Evolutionary conservation across 2,329 filamentous ascomycete species (phyloP).

Genomic region (Aureobasidium namibiae): DNA sequence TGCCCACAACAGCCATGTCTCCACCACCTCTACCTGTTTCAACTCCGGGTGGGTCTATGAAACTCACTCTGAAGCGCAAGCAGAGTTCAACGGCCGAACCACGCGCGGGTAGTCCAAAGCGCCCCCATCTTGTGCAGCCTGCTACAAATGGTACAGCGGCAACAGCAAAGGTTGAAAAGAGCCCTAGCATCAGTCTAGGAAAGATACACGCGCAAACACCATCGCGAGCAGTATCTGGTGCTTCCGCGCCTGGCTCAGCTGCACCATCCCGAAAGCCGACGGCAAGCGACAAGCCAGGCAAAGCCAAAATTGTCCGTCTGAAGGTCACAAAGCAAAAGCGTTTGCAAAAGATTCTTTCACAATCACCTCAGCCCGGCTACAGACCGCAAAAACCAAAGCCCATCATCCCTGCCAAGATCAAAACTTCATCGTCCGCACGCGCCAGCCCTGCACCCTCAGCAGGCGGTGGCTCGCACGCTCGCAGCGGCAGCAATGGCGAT

Average conservation of each 20-base stretch:
- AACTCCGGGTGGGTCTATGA: slow-evolving; percentile 12
- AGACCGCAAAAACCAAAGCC: neutral
- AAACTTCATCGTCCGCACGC: neutral
- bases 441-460: neutral
- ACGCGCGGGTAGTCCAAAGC: slow-evolving; percentile 22
- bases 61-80: slow-evolving; percentile 24
- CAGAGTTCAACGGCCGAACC: slow-evolving; percentile 16
- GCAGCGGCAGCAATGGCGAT: neutral
- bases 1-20: slow-evolving; percentile 12
- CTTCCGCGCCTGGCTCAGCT: neutral
- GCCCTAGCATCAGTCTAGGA: neutral
- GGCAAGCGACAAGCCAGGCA: neutral
- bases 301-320: neutral
- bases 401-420: neutral
- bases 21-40: slow-evolving; percentile 15
- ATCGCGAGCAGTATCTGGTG: neutral
- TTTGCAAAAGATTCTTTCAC: slow-evolving; percentile 4
- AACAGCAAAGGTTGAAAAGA: slow-evolving; percentile 11
- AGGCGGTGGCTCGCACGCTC: neutral
- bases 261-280: slow-evolving; percentile 1
- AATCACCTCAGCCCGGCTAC: slow-evolving; percentile 5
- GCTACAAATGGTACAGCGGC: slow-evolving; percentile 1
- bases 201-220: slow-evolving; percentile 2
- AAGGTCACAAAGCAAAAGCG: neutral
- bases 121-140: slow-evolving; percentile 18